These are phyloP conservation scores for Nidularia sp. DNA, from an alignment of 768 basidiomycete species.

Conservation along the genomic window DNA sequence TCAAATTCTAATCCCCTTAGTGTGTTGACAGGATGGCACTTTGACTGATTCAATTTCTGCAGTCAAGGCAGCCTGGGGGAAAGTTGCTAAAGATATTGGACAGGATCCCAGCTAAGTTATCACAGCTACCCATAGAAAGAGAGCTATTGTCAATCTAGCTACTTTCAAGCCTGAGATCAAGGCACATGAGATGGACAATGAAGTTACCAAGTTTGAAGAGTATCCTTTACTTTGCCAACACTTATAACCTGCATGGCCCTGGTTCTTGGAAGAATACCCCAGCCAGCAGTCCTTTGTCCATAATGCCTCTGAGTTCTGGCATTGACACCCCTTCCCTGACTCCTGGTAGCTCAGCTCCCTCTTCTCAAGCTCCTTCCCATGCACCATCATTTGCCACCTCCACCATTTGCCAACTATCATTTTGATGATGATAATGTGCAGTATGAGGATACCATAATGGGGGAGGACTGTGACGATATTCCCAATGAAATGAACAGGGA, in stretches of 20 bases:
- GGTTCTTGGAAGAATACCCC: slow-evolving; percentile 21
- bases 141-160: slow-evolving; percentile 70
- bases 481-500: slow-evolving; percentile 9
- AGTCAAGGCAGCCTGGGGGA: slow-evolving; percentile 74
- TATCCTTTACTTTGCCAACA: slow-evolving; percentile 66
- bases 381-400: slow-evolving; percentile 31
- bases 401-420: slow-evolving; percentile 38
- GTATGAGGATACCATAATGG: slow-evolving; percentile 24
- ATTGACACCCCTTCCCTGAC: slow-evolving; percentile 36
- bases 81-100: slow-evolving; percentile 66
- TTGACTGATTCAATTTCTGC: slow-evolving; percentile 72
- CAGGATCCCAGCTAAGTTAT: slow-evolving; percentile 66
- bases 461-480: slow-evolving; percentile 26
- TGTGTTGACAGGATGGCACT: slow-evolving; percentile 51
- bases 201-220: slow-evolving; percentile 60
- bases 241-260: slow-evolving; percentile 40
- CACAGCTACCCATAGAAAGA: slow-evolving; percentile 74
- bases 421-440: slow-evolving; percentile 13
- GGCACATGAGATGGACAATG: slow-evolving; percentile 50
- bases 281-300: slow-evolving; percentile 7
- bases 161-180: slow-evolving; percentile 56
- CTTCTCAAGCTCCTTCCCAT: slow-evolving; percentile 39
- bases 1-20: slow-evolving; percentile 14
- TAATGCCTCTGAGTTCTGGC: slow-evolving; percentile 22
- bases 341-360: slow-evolving; percentile 14